phyloP scores from a whole-genome alignment of 2,329 filamentous ascomycete genomes.

The Cladorrhinum sp. region DNA sequence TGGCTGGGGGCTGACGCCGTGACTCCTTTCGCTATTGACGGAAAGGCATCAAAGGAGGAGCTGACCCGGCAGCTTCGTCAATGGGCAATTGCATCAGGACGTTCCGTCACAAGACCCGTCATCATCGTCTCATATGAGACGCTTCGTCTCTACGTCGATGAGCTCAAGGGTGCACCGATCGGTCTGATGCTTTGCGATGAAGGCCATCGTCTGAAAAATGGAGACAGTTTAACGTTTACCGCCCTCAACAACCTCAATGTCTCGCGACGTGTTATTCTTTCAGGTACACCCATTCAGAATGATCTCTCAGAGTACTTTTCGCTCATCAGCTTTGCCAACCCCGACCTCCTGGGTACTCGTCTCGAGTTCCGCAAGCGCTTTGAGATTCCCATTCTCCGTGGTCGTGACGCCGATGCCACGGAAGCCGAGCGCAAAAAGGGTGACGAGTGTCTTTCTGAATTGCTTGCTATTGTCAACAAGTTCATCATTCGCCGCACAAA shows the following conservation, averaged over 20 bases:
- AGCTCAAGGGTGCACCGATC: conserved; percentile 85
- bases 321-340: conserved; percentile 94
- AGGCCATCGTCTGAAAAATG: conserved; percentile 94
- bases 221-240: conserved; percentile 91
- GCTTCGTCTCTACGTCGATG: conserved; percentile 82
- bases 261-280: conserved; percentile 85
- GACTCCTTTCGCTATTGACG: conserved; percentile 91
- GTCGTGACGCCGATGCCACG: conserved; percentile 84
- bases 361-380: conserved; percentile 91
- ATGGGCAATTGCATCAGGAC: conserved; percentile 91
- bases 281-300: conserved; percentile 96
- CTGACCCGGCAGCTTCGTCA: conserved; percentile 85
- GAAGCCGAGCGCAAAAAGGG: conserved; percentile 80
- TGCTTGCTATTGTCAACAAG: conserved; percentile 86
- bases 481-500: conserved; percentile 98
- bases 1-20: conserved; percentile 93
- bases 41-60: conserved; percentile 93
- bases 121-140: conserved; percentile 99
- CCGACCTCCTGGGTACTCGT: conserved; percentile 82
- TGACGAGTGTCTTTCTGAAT: conserved; percentile 76
- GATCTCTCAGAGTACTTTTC: conserved; percentile 98
- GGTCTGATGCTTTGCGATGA: conserved; percentile 94
- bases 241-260: conserved; percentile 90
- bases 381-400: conserved; percentile 86
- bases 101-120: conserved; percentile 83